Base-by-base conservation (phyloP, 2,329 filamentous ascomycete genomes). In the Camptophora hylomeconis region DNA sequence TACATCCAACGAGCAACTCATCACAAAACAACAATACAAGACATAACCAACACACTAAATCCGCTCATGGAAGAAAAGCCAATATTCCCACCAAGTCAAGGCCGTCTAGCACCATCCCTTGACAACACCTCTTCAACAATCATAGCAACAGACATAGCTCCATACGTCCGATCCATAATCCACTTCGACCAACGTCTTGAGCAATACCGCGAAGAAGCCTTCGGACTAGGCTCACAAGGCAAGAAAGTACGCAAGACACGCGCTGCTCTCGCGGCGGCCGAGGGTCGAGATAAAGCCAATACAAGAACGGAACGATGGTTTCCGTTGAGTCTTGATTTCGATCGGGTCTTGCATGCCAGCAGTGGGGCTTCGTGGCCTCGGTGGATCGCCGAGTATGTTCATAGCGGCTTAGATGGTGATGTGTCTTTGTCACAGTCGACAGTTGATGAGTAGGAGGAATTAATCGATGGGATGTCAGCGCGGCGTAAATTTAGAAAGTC, bases 101-200 rank as follows among this genome's bases (percentile, higher is more conserved):
- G 51, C 7, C 53, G 54, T 9, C 42, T 52, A 28, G 50, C 78
- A 0, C 86, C 81, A 0, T 72, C 78, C 0, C 83, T 93, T 40
- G 83, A 93, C 44, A 72, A 80, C 23, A 72, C 73, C 0, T 58
- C 79, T 44, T 51, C 54, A 1, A n/a, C n/a, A n/a, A 60, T 75
- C 12, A 71, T 93, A 17, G 65, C 70, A 0, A 58, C 76, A 8
- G 89, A 98, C 39, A 62, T 95, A 2, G 86, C 84, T 0, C 89
- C 92, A 0, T 95, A 82, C 50, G 70, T 95, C n/a, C 79, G 92
- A 7, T 66, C 68, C 20, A 95, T 98, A 35, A 74, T 87, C 2
- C 65, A 74, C 0, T 80, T 77, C 47, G 87, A 95, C 43, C 59
- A 72, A 12, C 65, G 63, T 1, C 65, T 89, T 1, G 77, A 83